Evolutionary conservation across 2,329 filamentous ascomycete genomes (phyloP).

Genomic region (Claviceps digitariae): DNA sequence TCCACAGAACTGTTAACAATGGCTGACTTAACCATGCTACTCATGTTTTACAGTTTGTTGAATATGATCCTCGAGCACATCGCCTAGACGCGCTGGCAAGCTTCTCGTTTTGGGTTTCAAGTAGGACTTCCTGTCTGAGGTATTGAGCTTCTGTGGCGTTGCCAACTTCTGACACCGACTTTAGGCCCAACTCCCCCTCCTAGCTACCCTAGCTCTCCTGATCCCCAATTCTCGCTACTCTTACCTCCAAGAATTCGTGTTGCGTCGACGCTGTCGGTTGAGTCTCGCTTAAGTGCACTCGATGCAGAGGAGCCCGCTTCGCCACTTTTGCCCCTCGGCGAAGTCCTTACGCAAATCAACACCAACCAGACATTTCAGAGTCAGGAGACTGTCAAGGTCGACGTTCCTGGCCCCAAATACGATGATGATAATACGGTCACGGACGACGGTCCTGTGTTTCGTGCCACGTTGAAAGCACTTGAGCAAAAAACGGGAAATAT

Average conservation of each 20-base stretch:
- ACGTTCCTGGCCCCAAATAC: conserved; percentile 74
- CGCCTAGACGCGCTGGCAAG: conserved; percentile 75
- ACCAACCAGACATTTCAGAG: conserved; percentile 12
- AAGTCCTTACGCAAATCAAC: conserved; percentile 18
- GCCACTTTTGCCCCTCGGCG: conserved; percentile 28
- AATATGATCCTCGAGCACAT: conserved; percentile 91
- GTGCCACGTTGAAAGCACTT: conserved; percentile 89
- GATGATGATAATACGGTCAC: conserved; percentile 72
- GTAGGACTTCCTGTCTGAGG: conserved; percentile 30
- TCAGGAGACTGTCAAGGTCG: conserved; percentile 58
- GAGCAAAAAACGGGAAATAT: conserved; percentile 96
- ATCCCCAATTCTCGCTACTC: conserved; percentile 58
- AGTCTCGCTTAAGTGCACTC: conserved; percentile 64
- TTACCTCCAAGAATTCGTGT: conserved; percentile 67
- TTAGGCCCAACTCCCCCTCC: conserved; percentile 30
- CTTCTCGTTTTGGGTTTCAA: conserved; percentile 92
- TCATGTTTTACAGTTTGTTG: conserved; percentile 58
- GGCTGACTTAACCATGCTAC: not conserved
- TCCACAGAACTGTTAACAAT: not conserved
- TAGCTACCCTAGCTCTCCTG: conserved; percentile 51
- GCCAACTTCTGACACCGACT: not conserved
- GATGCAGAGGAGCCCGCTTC: conserved; percentile 52
- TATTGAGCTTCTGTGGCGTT: not conserved
- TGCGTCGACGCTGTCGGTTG: conserved; percentile 75
- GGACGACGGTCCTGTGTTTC: conserved; percentile 89